Evolutionary conservation across 1,284 basidiomycete species (phyloP), one percentile per base, ranked within the genome.

Genomic region (Uromyces viciae-fabae): DNA sequence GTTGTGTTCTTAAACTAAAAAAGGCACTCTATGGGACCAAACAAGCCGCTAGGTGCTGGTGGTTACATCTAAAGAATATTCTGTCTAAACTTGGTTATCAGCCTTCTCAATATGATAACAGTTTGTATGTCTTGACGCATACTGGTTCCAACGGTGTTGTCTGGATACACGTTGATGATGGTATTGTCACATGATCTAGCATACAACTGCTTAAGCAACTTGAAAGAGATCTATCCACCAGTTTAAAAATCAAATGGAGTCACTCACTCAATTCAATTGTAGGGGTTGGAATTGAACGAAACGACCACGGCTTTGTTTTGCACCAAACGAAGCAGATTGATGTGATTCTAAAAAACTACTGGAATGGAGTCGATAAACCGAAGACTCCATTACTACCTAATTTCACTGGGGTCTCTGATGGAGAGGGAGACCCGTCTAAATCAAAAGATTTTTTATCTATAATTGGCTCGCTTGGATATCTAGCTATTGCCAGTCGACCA

Each of bases 11-110:
- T 15, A 15, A 15, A 1, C 38, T 73, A 22, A 36, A 38, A 25
- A 73, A 73, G 71, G 71, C 46, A 46, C 46, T 73, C 17, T 73
- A 73, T 52, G 71, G 71, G 42, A 73, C 71, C 4, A 73, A 52
- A n/a, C 42, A 73, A 56, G 71, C 46, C 3, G 46, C 42, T 3
- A 11, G 71, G 15, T 49, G 42, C 36, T 73, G 71, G 71, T 54
- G 71, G 71, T n/a, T 46, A 3, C 46, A 73, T n/a, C 52, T 73
- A 5, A 15, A 7, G 7, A 40, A 5, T n/a, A 43, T 71, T 5
- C 38, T 71, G 43, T n/a, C 5, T 3, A 9, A 8, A 3, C 38
- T 71, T n/a, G 68, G 68, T 3, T 71, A 43, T 52, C 3, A 7
- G 3, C 40, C 33, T 15, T 43, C 40, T 31, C 31, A 71, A 42